phyloP scores from a whole-genome alignment of 179 eudicot species.

The Silene vulgaris region DNA sequence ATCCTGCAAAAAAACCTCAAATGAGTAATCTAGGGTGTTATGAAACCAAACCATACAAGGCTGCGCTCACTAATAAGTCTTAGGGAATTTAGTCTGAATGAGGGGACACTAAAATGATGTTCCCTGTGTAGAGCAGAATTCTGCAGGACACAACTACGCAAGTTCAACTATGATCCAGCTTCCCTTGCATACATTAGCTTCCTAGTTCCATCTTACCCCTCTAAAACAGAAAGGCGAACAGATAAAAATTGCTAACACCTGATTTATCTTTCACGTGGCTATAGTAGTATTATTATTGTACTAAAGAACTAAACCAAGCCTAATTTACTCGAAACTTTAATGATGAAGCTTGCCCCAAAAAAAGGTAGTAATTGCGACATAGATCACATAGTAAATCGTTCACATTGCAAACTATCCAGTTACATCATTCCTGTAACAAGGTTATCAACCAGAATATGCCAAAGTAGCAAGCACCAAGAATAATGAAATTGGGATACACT shows the following conservation, averaged over 20 bases:
- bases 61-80: neutral
- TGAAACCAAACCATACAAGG: no score
- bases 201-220: neutral
- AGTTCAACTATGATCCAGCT: neutral
- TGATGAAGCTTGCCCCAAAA: neutral
- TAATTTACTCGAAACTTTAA: neutral
- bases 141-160: no score
- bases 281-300: no score
- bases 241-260: neutral
- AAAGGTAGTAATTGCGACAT: neutral
- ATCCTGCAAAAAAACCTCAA: conserved; percentile 37
- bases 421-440: neutral
- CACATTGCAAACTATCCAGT: neutral
- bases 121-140: neutral
- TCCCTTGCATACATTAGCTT: neutral
- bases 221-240: no score
- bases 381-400: no score
- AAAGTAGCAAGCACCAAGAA: neutral
- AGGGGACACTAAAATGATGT: neutral
- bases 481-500: no score
- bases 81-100: neutral
- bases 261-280: neutral
- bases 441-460: neutral
- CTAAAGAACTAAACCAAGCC: neutral
- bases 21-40: neutral